These are phyloP conservation scores for Podospora appendiculata DNA, from an alignment of 495 filamentous ascomycete species.

Conservation along the genomic window DNA sequence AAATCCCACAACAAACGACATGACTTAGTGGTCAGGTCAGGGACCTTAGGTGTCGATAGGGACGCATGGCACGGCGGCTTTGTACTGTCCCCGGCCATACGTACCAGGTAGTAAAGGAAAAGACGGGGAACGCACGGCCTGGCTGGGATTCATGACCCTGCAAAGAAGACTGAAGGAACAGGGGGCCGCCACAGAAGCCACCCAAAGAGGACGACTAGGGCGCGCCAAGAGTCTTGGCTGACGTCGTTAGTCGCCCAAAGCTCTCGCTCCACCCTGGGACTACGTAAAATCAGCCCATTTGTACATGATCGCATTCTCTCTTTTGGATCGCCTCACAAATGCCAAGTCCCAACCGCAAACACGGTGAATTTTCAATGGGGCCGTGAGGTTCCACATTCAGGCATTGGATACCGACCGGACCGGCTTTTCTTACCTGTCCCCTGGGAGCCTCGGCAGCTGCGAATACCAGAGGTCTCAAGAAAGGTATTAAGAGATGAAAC, in stretches of 20 bases:
- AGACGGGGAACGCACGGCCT: constrained; percentile 6
- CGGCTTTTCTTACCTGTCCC: too few species aligned
- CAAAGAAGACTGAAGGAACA: constrained; percentile 1
- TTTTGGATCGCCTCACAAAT: background rate
- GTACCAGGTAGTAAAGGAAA: constrained; percentile 8
- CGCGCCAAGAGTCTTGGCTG: constrained; percentile 12
- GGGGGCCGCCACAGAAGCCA: background rate
- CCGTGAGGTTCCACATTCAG: background rate
- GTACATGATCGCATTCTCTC: constrained; percentile 1
- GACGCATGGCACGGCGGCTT: too few species aligned
- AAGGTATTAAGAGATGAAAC: too few species aligned
- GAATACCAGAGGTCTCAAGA: too few species aligned
- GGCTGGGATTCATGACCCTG: background rate
- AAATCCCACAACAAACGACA: background rate
- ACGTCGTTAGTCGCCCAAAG: constrained; percentile 6
- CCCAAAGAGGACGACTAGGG: background rate
- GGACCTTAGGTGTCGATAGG: too few species aligned
- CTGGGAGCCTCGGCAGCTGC: too few species aligned
- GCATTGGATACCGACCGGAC: background rate
- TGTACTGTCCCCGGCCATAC: too few species aligned
- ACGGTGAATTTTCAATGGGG: too few species aligned
- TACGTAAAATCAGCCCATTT: constrained; percentile 18
- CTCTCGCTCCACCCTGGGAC: background rate
- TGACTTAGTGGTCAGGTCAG: too few species aligned
- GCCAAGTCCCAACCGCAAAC: too few species aligned